phyloP scores from a whole-genome alignment of 371 early-diverging fungal genomes.

The Mucor racemosus region DNA sequence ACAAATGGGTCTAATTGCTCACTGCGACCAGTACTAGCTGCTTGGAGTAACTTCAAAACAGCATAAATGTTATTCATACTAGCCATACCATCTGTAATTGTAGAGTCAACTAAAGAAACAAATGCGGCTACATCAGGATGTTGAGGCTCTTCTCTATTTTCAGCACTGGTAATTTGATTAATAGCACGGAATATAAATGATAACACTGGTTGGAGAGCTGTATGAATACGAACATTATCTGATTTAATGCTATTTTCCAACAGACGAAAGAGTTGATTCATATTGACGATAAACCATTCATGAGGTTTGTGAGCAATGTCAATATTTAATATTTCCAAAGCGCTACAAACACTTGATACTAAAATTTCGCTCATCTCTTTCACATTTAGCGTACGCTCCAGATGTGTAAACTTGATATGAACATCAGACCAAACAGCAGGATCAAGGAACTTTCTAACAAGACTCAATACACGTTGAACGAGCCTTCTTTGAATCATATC shows the following conservation, averaged over 20 bases:
- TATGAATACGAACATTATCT: constrained; percentile 67
- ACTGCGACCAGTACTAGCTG: constrained; percentile 68
- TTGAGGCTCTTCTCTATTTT: constrained; percentile 17
- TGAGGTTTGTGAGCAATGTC: constrained; percentile 63
- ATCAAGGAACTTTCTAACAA: constrained; percentile 65
- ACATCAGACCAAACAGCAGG: constrained; percentile 68
- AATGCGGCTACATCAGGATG: constrained; percentile 66
- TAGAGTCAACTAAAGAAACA: constrained; percentile 62
- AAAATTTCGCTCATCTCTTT: constrained; percentile 48
- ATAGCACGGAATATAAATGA: constrained; percentile 63
- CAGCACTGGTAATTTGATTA: constrained; percentile 31
- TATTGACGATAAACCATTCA: constrained; percentile 73
- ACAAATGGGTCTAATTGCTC: constrained; percentile 76
- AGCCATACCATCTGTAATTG: constrained; percentile 69
- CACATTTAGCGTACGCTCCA: constrained; percentile 48
- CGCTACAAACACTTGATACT: constrained; percentile 57
- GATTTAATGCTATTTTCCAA: constrained; percentile 73
- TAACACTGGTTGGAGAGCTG: constrained; percentile 69
- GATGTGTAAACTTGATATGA: constrained; percentile 54
- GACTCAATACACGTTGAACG: constrained; percentile 63
- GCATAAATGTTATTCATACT: constrained; percentile 71
- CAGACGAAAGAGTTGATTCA: constrained; percentile 67
- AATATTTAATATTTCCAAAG: constrained; percentile 71
- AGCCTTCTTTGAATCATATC: constrained; percentile 56
- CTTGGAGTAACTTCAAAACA: constrained; percentile 74